Evolutionary conservation across 139 green algal species (phyloP).

Genomic region (Tetraselmis chui): DNA sequence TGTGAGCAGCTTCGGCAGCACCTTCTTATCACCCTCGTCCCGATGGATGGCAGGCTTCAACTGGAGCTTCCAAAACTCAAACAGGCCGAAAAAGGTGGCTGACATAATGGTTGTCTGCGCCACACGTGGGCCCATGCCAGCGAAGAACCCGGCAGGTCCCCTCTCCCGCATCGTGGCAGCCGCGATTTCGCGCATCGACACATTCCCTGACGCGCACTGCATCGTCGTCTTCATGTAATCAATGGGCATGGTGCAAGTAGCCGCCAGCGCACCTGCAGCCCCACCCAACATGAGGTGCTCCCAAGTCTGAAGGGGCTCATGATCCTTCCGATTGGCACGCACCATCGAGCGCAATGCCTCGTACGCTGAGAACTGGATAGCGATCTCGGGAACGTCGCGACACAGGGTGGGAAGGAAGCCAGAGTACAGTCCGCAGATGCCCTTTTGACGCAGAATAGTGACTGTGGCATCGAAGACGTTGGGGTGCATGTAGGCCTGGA

Average conservation of each 20-base stretch:
- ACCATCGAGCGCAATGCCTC: slow-evolving; percentile 19
- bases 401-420: slow-evolving; percentile 64
- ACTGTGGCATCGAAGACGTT: slow-evolving; percentile 34
- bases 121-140: slow-evolving; percentile 49
- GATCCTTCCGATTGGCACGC: background rate
- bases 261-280: slow-evolving; percentile 46
- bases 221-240: slow-evolving; percentile 67
- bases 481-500: slow-evolving; percentile 65
- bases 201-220: slow-evolving; percentile 43
- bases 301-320: slow-evolving; percentile 27
- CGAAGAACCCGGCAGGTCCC: slow-evolving; percentile 33
- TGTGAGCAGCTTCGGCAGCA: slow-evolving; percentile 23
- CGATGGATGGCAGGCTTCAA: slow-evolving; percentile 16
- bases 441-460: slow-evolving; percentile 35
- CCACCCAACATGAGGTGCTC: slow-evolving; percentile 56
- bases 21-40: slow-evolving; percentile 12
- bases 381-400: slow-evolving; percentile 66
- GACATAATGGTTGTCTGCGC: slow-evolving; percentile 56
- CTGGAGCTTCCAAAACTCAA: slow-evolving; percentile 46
- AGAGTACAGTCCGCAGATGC: slow-evolving; percentile 56
- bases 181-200: slow-evolving; percentile 19
- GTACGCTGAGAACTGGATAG: slow-evolving; percentile 68
- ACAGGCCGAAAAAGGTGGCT: slow-evolving; percentile 63
- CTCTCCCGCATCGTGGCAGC: background rate
- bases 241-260: slow-evolving; percentile 60